Evolutionary conservation across 495 filamentous ascomycete species (phyloP).

Genomic region (Ramalina intermedia): DNA sequence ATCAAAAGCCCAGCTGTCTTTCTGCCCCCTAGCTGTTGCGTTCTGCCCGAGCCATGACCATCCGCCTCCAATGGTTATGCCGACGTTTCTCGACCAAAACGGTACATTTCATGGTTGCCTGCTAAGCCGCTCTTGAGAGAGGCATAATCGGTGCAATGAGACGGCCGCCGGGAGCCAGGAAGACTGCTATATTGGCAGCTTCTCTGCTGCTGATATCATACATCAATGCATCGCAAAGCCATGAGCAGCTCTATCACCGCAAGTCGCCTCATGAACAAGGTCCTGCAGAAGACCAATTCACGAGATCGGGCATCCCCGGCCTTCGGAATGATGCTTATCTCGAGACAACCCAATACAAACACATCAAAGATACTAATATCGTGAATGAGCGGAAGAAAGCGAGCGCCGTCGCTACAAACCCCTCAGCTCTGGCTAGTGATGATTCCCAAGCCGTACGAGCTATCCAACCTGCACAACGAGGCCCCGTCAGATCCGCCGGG

Average conservation of each 20-base stretch:
- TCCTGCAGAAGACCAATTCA: constrained; percentile 20
- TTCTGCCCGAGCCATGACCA: too few relatives aligned
- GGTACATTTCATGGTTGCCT: constrained; percentile 1
- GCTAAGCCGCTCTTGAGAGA: not conserved
- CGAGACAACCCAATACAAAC: constrained; percentile 20
- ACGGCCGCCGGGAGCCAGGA: constrained; percentile 22
- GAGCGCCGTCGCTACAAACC: constrained; percentile 87
- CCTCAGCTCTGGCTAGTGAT: constrained; percentile 73
- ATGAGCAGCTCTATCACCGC: constrained; percentile 30
- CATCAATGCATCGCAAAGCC: constrained; percentile 40
- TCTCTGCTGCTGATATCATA: constrained; percentile 37
- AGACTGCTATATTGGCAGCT: constrained; percentile 32
- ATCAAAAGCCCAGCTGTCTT: too few relatives aligned
- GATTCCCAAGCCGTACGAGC: constrained; percentile 59
- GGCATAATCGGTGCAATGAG: constrained; percentile 11
- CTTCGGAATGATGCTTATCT: constrained; percentile 11
- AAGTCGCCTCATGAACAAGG: constrained; percentile 18
- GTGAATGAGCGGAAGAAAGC: constrained; percentile 31
- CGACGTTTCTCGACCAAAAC: too few relatives aligned
- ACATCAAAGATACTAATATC: constrained; percentile 24
- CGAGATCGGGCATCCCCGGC: constrained; percentile 4
- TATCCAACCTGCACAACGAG: constrained; percentile 50
- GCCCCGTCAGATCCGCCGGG: constrained; percentile 47
- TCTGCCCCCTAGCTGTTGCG: too few relatives aligned
- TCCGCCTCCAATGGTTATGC: too few relatives aligned